A percentile compares a stretch with the other conserved stretches of the same genome.
Conservation (phyloP, 73 alveolate species). For the Tetrahymena borealis region DNA sequence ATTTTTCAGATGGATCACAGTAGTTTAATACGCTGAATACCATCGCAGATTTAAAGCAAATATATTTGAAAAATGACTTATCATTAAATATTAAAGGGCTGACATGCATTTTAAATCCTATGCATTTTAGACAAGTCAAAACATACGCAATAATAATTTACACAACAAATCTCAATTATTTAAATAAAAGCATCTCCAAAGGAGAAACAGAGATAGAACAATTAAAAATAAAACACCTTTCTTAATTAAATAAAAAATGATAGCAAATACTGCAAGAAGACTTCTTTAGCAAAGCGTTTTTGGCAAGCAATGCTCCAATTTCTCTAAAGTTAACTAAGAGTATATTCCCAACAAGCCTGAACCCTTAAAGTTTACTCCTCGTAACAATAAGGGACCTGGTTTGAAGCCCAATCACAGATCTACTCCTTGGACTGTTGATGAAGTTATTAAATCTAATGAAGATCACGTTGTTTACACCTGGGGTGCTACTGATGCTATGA, state of each 20-base stretch:
- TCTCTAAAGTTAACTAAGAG: constrained; percentile 2
- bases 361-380: constrained; percentile 14
- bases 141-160: not conserved
- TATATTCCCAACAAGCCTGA: constrained; percentile 21
- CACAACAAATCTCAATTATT: not conserved
- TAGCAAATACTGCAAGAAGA: not conserved
- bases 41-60: not conserved
- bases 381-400: constrained; percentile 21
- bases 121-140: not conserved
- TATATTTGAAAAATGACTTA: not conserved
- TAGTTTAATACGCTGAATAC: not conserved
- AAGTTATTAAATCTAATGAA: constrained; percentile 12
- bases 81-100: not conserved
- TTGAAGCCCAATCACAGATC: not conserved
- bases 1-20: not conserved
- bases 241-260: not conserved
- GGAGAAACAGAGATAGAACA: not conserved
- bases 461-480: constrained; percentile 43
- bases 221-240: not conserved
- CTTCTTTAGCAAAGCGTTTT: not conserved
- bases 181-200: not conserved
- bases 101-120: not conserved
- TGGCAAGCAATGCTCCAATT: not conserved
- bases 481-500: constrained; percentile 49
- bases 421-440: constrained; percentile 19